Base-by-base conservation (phyloP, 768 basidiomycete genomes). In the Saitozyma sp. region DNA sequence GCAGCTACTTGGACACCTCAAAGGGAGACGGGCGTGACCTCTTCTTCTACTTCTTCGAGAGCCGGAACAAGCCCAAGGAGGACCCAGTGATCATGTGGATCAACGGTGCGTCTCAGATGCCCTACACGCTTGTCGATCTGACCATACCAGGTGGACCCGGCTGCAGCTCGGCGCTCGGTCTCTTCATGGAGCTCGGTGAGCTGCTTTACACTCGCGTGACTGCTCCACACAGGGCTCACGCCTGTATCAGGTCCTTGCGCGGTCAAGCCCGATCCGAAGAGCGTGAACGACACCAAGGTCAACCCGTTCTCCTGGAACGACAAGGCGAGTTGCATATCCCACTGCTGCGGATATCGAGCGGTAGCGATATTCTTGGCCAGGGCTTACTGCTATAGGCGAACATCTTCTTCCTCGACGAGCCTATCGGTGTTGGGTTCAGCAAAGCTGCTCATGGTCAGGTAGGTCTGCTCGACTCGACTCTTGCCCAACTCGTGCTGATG, bases 41-140 rank as follows among this genome's bases (percentile, higher is more conserved):
- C 10, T 79, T 75, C 61, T 89, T 89, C 80, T 88, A 88, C 77
- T 89, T 89, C 79, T 89, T 89, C 75, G 87, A 89, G 78, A 86
- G 85, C 64, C 80, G 89, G 63, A 82, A 82, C 6, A 69, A 75
- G 39, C 78, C 80, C 1, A 66, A 63, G 9, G 66, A 72, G 16
- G 80, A 79, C 58, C 78, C 78, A 0, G 74, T 79, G 3, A 49
- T 78, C 53, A 77, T 78, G 70, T 80, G 78, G 79, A 79, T 80
- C 66, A 78, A 79, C 61, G 75, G 74, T 64, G 20, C n/a, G 64
- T 57, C n/a, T n/a, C 13, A 8, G 16, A 42, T 20, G 3, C 10
- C 38, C 10, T 9, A 39, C 41, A 8, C 38, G 9, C 38, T 50
- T 19, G 8, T 11, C 20, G 19, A 2, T 9, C 53, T 52, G 43